Conservation (phyloP, 768 basidiomycete species). For the Rhizopogon vinicolor region DNA sequence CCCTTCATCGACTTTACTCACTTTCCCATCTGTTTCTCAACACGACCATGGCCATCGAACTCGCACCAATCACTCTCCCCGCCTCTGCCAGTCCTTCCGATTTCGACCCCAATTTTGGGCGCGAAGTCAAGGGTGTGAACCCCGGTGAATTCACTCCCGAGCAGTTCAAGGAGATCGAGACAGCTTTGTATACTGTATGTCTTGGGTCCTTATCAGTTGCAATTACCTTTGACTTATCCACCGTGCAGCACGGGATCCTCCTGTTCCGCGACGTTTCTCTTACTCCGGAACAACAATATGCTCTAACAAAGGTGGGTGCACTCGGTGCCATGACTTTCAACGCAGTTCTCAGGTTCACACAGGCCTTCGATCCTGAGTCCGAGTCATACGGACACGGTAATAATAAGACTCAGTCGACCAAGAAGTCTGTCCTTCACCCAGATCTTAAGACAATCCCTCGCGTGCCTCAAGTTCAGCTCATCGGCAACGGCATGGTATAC, state of each 20-base stretch:
- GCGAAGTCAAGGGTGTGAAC: constrained; percentile 69
- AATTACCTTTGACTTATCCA: not conserved
- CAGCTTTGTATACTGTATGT: constrained; percentile 72
- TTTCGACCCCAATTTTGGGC: constrained; percentile 64
- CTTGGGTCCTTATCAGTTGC: not conserved
- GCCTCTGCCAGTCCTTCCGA: constrained; percentile 62
- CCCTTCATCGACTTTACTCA: not conserved
- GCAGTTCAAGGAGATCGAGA: constrained; percentile 61
- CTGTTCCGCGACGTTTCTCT: constrained; percentile 69
- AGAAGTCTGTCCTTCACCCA: constrained; percentile 81
- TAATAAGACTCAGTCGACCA: constrained; percentile 72
- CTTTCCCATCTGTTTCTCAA: not conserved
- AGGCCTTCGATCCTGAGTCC: constrained; percentile 73
- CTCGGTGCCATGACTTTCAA: not conserved
- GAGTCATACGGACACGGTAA: constrained; percentile 81
- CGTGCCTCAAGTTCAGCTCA: constrained; percentile 87
- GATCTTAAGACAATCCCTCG: constrained; percentile 89
- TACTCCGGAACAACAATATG: constrained; percentile 80
- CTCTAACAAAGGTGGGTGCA: constrained; percentile 67
- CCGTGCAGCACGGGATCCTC: constrained; percentile 58
- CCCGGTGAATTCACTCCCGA: constrained; percentile 57
- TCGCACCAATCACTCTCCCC: constrained; percentile 64
- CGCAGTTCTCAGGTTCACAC: constrained; percentile 4
- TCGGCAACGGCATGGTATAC: constrained; percentile 81
- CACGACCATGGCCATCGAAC: constrained; percentile 58